Base-by-base conservation (phyloP, 306 rosid species). In the Fragaria iinumae region DNA sequence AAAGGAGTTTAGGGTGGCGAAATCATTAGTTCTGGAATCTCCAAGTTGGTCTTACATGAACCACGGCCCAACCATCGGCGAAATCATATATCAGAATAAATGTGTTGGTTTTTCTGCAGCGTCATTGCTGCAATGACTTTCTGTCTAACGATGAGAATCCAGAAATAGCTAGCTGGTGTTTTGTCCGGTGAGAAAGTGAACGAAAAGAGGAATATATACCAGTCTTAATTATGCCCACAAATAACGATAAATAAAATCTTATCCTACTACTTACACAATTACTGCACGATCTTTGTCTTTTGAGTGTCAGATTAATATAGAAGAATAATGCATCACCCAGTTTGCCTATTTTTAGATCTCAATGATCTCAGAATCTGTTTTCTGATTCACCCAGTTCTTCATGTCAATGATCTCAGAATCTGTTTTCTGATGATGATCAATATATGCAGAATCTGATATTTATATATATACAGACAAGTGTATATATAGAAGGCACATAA, bases 181-280 rank as follows among this genome's bases (percentile, higher is more conserved):
- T 44, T 76, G 83, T 81, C 80, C 82, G 62, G 76, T 72, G 67
- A 73, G 83, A 82, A 77, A 84, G 74, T 68, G 71, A 60, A 8
- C 29, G 64, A 21, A 32, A 67, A 39, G 21, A 66, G 10, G 14
- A n/a, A 73, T 49, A 29, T 29, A 29, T 2, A 69, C 23, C 66
- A 32, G 21, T 63, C 43, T 56, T 56, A 25, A 60, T n/a, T 10
- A 21, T 23, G 14, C 32, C 63, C 63, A 57, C 3, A 56, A 56
- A 8, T 56, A 56, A 56, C 29, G 2, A 56, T 21, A 9, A 56
- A 17, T 6, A 5, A 5, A 4, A 53, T 53, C 23, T 2, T 49
- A 7, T 53, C 59, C 23, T 57, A 57, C 0, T 57, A 20, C 11
- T 25, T 12, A 11, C 16, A 23, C 34, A 5, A 11, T 59, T 59